Base-by-base conservation (phyloP, 306 rosid species). In the Citrullus mucosospermus region DNA sequence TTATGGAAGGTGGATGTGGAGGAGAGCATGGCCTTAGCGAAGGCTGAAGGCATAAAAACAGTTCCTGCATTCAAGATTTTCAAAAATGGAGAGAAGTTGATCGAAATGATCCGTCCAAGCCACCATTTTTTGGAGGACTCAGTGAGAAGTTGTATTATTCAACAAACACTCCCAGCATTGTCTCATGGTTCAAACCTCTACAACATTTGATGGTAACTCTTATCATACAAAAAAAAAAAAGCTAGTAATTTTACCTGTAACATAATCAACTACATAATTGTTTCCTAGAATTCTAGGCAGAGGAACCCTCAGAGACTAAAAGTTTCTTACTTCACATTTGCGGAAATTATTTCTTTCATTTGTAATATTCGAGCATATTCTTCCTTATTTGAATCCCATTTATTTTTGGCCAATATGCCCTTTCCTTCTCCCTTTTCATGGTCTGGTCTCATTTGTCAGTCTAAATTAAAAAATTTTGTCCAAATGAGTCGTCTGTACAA, bases 11-110 rank as follows among this genome's bases (percentile, higher is more conserved):
- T 90, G 86, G 92, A 90, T 25, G 92, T 89, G 57, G 97, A 89
- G 83, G 93, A 90, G 91, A 87, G 84, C 80, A 48, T 84, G 58
- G 81, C 88, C 18, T 62, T 90, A 79, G 92, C 96, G 12, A 92
- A 92, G 81, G 83, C 89, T 6, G 93, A 92, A 82, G 83, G 83
- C 91, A 85, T 90, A 80, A 90, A 85, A 83, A 75, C 70, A 3
- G 85, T 91, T 41, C 97, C 97, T 61, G 84, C 98, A 14, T 90
- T 93, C 78, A 91, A 91, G 83, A 86, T 93, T 20, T 93, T 90
- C 85, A 93, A 88, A 86, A 87, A 91, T 18, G 97, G 97, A 20
- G 91, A 83, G 78, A 90, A 86, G 87, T 70, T 91, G 89, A 90
- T 84, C 85, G 98, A 93, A 86, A 85, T 91, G 92, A 82, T 89